Evolutionary conservation across 768 basidiomycete genomes (phyloP).

Genomic region (Boletus fagicola): DNA sequence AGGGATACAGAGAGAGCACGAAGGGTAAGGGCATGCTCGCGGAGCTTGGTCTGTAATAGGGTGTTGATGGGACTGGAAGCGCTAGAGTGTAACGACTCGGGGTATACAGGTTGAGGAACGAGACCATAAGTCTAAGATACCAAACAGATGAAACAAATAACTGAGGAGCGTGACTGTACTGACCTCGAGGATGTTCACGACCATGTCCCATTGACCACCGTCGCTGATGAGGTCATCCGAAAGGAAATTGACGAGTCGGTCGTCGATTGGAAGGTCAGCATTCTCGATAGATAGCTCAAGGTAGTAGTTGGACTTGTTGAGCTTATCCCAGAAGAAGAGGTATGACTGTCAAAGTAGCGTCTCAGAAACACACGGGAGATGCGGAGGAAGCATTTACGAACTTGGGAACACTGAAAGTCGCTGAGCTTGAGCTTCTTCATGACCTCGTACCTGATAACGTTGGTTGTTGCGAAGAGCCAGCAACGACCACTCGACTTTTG

Average conservation of each 20-base stretch:
- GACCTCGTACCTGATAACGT: slow-evolving; percentile 77
- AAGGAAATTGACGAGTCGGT: slow-evolving; percentile 78
- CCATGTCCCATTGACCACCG: slow-evolving; percentile 97
- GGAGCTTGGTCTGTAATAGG: slow-evolving; percentile 85
- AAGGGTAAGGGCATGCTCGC: slow-evolving; percentile 85
- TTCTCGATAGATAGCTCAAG: slow-evolving; percentile 85
- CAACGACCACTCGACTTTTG: slow-evolving; percentile 90
- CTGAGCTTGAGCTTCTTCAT: slow-evolving; percentile 83
- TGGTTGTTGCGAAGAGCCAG: slow-evolving; percentile 95
- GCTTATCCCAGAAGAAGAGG: slow-evolving; percentile 95
- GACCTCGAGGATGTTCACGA: slow-evolving; percentile 61
- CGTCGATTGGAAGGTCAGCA: slow-evolving; percentile 75
- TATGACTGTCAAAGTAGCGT: slow-evolving; percentile 54
- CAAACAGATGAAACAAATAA: slow-evolving; percentile 30
- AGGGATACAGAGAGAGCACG: slow-evolving; percentile 61
- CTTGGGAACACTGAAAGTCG: slow-evolving; percentile 92
- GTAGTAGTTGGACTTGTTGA: slow-evolving; percentile 88
- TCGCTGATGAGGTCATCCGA: slow-evolving; percentile 78
- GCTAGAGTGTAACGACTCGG: slow-evolving; percentile 83
- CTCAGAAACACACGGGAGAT: slow-evolving; percentile 4
- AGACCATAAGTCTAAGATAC: slow-evolving; percentile 69
- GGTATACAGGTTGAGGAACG: slow-evolving; percentile 78
- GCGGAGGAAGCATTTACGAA: slow-evolving; percentile 24
- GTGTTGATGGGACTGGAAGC: slow-evolving; percentile 68
- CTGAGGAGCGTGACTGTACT: slow-evolving; percentile 1